These are phyloP conservation scores for Limnanthes douglasii DNA, from an alignment of 345 rosid genomes.

Conservation along the genomic window DNA sequence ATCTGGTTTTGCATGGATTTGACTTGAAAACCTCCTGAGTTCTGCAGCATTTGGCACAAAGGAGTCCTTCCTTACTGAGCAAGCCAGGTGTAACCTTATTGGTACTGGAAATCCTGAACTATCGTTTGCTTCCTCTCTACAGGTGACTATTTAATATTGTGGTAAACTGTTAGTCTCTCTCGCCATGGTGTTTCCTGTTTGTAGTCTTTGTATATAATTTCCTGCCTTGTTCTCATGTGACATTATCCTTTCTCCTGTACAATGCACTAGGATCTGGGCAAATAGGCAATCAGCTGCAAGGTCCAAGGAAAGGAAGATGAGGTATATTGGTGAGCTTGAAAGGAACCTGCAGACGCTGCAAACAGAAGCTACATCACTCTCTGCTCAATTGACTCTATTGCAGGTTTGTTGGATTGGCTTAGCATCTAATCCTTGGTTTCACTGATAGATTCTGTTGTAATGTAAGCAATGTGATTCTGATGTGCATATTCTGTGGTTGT, in stretches of 20 bases:
- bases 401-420: slow-evolving; percentile 43
- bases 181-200: no score
- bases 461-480: neutral
- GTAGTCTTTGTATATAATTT: no score
- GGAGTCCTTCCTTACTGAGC: slow-evolving; percentile 66
- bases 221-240: no score
- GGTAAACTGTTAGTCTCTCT: no score
- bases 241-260: slow-evolving; percentile 4
- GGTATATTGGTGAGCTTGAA: slow-evolving; percentile 88
- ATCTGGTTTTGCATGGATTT: no score
- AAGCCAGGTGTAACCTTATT: slow-evolving; percentile 88
- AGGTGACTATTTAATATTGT: no score
- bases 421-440: neutral
- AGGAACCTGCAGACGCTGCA: slow-evolving; percentile 81
- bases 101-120: slow-evolving; percentile 87
- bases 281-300: slow-evolving; percentile 97
- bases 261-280: slow-evolving; percentile 68
- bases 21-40: no score
- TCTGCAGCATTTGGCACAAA: slow-evolving; percentile 82
- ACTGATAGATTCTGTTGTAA: neutral
- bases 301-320: slow-evolving; percentile 93
- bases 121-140: slow-evolving; percentile 91
- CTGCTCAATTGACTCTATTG: slow-evolving; percentile 73
- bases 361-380: slow-evolving; percentile 80
- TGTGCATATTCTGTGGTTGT: neutral